These are phyloP conservation scores for Salix koriyanagi DNA, from an alignment of 345 rosid genomes.

Conservation along the genomic window DNA sequence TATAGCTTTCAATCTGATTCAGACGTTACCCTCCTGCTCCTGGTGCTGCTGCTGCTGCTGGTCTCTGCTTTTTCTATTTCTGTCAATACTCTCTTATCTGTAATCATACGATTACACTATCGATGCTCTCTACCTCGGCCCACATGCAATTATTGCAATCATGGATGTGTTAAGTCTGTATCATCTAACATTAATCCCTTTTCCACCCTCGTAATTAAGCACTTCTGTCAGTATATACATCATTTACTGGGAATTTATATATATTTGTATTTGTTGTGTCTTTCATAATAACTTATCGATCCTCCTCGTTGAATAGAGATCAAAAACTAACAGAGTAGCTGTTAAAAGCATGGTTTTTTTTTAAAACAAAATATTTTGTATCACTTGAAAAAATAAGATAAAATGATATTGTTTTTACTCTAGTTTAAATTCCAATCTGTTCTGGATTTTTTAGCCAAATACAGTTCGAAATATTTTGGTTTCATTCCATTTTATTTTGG, in stretches of 20 bases:
- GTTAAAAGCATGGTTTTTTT: no score
- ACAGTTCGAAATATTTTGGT: accelerated
- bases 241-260: no score
- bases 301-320: no score
- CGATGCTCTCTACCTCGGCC: not conserved
- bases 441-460: no score
- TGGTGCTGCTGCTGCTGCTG: not conserved
- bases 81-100: not conserved
- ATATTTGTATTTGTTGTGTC: no score
- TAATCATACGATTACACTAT: not conserved
- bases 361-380: no score
- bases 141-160: not conserved
- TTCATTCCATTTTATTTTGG: accelerated
- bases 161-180: not conserved
- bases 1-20: slow-evolving; percentile 15
- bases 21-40: slow-evolving; percentile 21
- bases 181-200: not conserved
- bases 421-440: no score
- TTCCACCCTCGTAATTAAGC: not conserved
- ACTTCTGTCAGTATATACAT: no score
- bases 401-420: no score
- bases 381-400: no score
- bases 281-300: no score
- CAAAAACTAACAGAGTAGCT: no score
- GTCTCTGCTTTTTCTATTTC: not conserved